phyloP scores from a whole-genome alignment of 2,329 filamentous ascomycete genomes.

The Neonectria hederae region DNA sequence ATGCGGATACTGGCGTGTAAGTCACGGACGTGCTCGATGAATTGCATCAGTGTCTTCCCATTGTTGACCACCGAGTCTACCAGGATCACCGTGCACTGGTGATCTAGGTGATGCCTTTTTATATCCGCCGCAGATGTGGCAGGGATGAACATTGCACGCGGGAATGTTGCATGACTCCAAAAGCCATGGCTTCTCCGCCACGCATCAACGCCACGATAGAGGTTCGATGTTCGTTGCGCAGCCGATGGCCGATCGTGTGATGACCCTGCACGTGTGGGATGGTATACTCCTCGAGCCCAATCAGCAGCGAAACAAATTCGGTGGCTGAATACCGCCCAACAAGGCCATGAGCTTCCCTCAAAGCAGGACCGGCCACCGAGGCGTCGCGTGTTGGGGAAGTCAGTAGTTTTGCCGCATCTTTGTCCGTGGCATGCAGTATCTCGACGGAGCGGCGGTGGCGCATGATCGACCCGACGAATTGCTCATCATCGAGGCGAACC shows the following conservation, averaged over 20 bases:
- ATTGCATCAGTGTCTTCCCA: background rate
- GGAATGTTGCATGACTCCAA: slow-evolving; percentile 65
- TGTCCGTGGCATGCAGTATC: slow-evolving; percentile 56
- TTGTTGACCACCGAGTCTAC: slow-evolving; percentile 71
- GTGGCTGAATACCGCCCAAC: slow-evolving; percentile 64
- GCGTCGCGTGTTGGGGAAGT: slow-evolving; percentile 64
- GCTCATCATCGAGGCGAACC: slow-evolving; percentile 44
- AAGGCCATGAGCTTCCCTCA: slow-evolving; percentile 59
- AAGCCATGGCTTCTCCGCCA: slow-evolving; percentile 69
- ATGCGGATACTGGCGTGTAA: slow-evolving; percentile 54
- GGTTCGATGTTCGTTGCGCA: slow-evolving; percentile 59
- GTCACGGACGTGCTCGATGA: slow-evolving; percentile 47
- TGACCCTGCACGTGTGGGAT: slow-evolving; percentile 64
- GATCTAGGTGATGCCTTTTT: slow-evolving; percentile 51
- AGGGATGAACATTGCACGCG: slow-evolving; percentile 62
- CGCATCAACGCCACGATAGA: slow-evolving; percentile 70
- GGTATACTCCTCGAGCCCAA: slow-evolving; percentile 60
- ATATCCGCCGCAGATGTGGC: slow-evolving; percentile 53
- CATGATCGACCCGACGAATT: slow-evolving; percentile 34
- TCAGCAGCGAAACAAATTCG: slow-evolving; percentile 54
- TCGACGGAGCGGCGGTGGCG: background rate
- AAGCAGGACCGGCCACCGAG: slow-evolving; percentile 51
- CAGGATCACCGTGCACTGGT: slow-evolving; percentile 56
- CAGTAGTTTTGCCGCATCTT: slow-evolving; percentile 58
- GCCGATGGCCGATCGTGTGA: slow-evolving; percentile 53